phyloP scores from a whole-genome alignment of 129 eudicot genomes.

The Daucus carota region DH1_v3.0 NC_030385.2:27212001-27212500 shows the following conservation, averaged over 20 bases:
- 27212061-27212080: background rate
- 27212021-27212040: background rate
- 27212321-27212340: slow-evolving; percentile 14
- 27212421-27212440: slow-evolving; percentile 23
- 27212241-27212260: background rate
- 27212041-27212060: background rate
- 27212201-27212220: slow-evolving; percentile 18
- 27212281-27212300: slow-evolving; percentile 14
- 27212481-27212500: too few relatives aligned
- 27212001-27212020: background rate
- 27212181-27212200: background rate
- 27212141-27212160: background rate
- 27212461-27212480: background rate
- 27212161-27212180: background rate
- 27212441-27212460: background rate
- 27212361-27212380: slow-evolving; percentile 20
- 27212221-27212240: background rate
- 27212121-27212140: slow-evolving; percentile 6
- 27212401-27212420: background rate
- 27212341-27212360: slow-evolving; percentile 36
- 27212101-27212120: slow-evolving; percentile 18
- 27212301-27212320: background rate
- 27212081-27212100: slow-evolving; percentile 6
- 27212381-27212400: slow-evolving; percentile 21
- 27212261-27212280: slow-evolving; percentile 8